phyloP scores from a whole-genome alignment of 2,329 filamentous ascomycete genomes.

The Fusarium illudens region DNA sequence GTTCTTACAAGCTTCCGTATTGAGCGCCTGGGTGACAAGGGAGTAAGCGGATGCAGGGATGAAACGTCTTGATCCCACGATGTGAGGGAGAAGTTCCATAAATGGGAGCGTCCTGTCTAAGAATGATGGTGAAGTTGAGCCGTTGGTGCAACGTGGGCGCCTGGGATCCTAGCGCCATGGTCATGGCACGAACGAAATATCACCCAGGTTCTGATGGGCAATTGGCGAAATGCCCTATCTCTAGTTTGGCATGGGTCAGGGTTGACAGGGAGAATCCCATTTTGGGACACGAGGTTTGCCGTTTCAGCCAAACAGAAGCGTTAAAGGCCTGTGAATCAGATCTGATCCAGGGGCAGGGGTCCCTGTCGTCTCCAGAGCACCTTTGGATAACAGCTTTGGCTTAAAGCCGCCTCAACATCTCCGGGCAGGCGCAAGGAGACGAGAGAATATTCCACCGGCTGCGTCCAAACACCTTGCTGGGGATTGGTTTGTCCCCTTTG shows the following conservation, averaged over 20 bases:
- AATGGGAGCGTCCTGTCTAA: background rate
- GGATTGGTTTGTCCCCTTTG: background rate
- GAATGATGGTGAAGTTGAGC: conserved; percentile 11
- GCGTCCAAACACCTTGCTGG: background rate
- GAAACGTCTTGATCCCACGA: background rate
- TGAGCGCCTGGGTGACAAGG: background rate
- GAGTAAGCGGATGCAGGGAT: conserved; percentile 1
- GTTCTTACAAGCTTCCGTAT: background rate
- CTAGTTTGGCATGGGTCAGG: conserved; percentile 5
- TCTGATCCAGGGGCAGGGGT: conserved; percentile 32
- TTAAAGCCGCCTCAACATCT: conserved; percentile 12
- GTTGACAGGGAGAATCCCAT: conserved; percentile 37
- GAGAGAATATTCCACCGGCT: background rate
- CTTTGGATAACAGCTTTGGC: conserved; percentile 6
- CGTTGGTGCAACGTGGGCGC: conserved; percentile 17
- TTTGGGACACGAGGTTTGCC: conserved; percentile 47
- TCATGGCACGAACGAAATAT: conserved; percentile 14
- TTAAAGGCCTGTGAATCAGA: conserved; percentile 33
- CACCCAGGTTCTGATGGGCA: conserved; percentile 20
- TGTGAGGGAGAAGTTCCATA: background rate
- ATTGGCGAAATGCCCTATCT: conserved; percentile 26
- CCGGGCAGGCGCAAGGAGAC: background rate
- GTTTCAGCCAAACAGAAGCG: conserved; percentile 38
- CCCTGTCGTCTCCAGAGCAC: conserved; percentile 2
- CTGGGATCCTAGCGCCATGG: conserved; percentile 3